These are phyloP conservation scores for Heterobasidion parviporum DNA, from an alignment of 1,284 basidiomycete species.

Conservation along the genomic window DNA sequence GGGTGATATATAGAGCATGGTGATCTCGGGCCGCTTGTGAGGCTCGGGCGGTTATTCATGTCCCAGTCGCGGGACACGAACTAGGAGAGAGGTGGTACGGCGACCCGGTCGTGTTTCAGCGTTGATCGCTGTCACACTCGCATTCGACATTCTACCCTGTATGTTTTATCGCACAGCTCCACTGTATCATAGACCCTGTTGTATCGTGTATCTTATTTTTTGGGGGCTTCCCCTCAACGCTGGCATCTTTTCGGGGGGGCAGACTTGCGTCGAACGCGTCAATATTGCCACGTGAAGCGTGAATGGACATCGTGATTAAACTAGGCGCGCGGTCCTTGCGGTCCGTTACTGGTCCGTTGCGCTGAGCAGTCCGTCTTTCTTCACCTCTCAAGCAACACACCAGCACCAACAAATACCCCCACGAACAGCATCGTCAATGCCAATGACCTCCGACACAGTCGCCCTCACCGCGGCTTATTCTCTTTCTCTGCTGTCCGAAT, in stretches of 20 bases:
- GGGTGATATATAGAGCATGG: too few species aligned
- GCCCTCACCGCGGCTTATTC: conserved; percentile 41
- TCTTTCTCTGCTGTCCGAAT: conserved; percentile 67
- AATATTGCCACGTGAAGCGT: too few species aligned
- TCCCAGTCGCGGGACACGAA: neutral
- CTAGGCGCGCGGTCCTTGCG: too few species aligned
- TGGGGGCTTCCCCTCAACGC: neutral
- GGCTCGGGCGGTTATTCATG: neutral
- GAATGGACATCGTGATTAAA: too few species aligned
- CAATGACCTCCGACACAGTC: conserved; percentile 9
- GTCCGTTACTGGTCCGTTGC: too few species aligned
- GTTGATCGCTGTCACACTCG: neutral
- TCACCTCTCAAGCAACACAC: neutral
- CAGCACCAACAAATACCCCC: conserved; percentile 4
- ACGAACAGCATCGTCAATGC: neutral
- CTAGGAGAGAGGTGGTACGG: neutral
- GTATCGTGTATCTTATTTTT: neutral
- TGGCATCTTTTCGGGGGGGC: too few species aligned
- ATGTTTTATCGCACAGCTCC: neutral
- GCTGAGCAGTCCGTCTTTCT: neutral
- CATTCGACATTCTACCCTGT: neutral
- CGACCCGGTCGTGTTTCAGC: neutral
- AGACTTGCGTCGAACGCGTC: too few species aligned
- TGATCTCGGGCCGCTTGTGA: neutral
- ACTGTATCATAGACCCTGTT: conserved; percentile 1